phyloP scores from a whole-genome alignment of 768 basidiomycete genomes.

The Trametes cubensis region DNA sequence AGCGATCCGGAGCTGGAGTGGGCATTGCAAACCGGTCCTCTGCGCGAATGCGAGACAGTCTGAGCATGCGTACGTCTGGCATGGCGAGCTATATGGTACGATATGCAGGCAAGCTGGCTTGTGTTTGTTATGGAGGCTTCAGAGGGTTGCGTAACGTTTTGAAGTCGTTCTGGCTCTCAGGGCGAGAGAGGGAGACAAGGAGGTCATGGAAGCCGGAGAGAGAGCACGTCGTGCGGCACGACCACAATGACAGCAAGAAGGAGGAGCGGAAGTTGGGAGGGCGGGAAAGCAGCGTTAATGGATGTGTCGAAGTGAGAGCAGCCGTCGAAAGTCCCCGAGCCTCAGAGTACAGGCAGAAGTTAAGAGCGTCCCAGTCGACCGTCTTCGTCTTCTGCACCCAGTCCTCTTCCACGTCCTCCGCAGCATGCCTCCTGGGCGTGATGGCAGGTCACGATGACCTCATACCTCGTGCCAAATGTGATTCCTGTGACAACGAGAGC shows the following conservation, averaged over 20 bases:
- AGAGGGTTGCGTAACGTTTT: background rate
- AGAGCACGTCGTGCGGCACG: background rate
- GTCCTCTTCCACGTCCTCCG: background rate
- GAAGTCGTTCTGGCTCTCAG: background rate
- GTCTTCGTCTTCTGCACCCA: background rate
- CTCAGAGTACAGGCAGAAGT: no score
- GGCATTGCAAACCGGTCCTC: background rate
- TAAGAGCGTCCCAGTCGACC: background rate
- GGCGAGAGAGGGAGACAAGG: background rate
- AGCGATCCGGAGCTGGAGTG: background rate
- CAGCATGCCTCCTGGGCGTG: no score
- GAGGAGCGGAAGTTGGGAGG: background rate
- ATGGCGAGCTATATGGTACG: background rate
- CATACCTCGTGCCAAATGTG: background rate
- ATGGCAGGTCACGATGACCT: constrained; percentile 17
- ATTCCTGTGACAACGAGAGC: background rate
- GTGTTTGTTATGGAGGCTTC: background rate
- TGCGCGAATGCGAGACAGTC: no score
- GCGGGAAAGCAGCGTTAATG: background rate
- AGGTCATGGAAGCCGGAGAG: constrained; percentile 10
- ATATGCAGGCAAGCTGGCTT: background rate
- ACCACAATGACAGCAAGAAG: background rate
- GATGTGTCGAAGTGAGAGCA: no score
- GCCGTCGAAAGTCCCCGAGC: no score
- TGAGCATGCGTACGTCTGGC: background rate